phyloP scores from a whole-genome alignment of 352 stramenopile species.

The Globisporangium okanoganense region DNA sequence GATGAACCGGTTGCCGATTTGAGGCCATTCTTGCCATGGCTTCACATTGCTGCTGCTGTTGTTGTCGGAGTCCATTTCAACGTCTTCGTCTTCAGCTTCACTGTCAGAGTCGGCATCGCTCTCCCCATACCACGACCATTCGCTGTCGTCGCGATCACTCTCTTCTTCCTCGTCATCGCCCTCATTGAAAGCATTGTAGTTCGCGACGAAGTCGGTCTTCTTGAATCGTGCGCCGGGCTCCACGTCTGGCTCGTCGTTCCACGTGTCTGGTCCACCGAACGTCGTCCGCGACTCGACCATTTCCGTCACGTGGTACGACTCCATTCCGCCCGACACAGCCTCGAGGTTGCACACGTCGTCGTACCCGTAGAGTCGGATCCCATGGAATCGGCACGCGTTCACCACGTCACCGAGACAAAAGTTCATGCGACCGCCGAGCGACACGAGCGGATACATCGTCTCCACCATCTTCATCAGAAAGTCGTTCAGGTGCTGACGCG shows the following conservation, averaged over 20 bases:
- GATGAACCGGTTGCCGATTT: constrained; percentile 39
- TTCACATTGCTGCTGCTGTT: constrained; percentile 11
- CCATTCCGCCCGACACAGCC: constrained; percentile 7
- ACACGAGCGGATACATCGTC: constrained; percentile 44
- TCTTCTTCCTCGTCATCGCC: constrained; percentile 37
- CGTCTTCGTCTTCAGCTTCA: constrained; percentile 19
- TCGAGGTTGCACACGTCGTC: constrained; percentile 66
- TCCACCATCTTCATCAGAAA: constrained; percentile 58
- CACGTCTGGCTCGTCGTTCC: constrained; percentile 46
- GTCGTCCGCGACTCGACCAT: constrained; percentile 46
- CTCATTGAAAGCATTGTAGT: constrained; percentile 40
- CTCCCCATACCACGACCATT: constrained; percentile 60
- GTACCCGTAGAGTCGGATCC: constrained; percentile 77
- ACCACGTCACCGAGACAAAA: constrained; percentile 68
- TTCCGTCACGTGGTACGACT: constrained; percentile 66
- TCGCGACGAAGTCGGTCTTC: constrained; percentile 63
- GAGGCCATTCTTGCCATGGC: constrained; percentile 17
- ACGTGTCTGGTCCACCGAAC: constrained; percentile 18
- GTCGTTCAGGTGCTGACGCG: constrained; percentile 40
- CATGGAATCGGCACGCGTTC: constrained; percentile 52
- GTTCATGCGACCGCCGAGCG: constrained; percentile 34
- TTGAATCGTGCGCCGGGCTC: constrained; percentile 45
- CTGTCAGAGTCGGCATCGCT: constrained; percentile 53
- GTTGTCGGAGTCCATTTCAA: constrained; percentile 15
- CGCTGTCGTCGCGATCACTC: constrained; percentile 38